Percentiles rank a stretch among this genome's conserved stretches.
phyloP scores from a whole-genome alignment of 768 basidiomycete genomes.

The Russula virescens region DNA sequence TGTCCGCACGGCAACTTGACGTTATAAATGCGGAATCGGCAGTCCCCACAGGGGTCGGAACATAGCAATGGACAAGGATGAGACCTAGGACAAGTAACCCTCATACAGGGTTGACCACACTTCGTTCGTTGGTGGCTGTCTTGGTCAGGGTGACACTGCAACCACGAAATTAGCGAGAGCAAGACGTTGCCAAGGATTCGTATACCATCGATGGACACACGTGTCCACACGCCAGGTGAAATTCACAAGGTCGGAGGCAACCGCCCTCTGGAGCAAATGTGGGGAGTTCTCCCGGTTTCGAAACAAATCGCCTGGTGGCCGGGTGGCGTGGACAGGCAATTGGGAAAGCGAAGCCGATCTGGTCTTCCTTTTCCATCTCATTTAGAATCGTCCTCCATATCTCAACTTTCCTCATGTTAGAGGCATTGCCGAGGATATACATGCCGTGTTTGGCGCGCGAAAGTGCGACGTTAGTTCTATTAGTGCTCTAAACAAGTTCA shows the following conservation, averaged over 20 bases:
- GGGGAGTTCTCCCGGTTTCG: no score
- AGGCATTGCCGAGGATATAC: constrained; percentile 65
- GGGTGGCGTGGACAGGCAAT: no score
- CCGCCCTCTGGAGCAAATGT: constrained; percentile 31
- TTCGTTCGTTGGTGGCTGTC: constrained; percentile 24
- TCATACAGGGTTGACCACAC: constrained; percentile 27
- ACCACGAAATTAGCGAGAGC: background rate
- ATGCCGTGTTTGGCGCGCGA: constrained; percentile 72
- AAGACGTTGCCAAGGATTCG: background rate
- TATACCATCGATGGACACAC: constrained; percentile 29
- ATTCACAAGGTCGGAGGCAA: constrained; percentile 30
- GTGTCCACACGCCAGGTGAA: constrained; percentile 30
- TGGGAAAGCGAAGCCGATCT: constrained; percentile 12
- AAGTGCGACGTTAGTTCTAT: constrained; percentile 50
- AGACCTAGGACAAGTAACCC: constrained; percentile 22
- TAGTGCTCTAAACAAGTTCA: constrained; percentile 28
- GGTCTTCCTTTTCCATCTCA: constrained; percentile 45
- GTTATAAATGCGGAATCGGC: constrained; percentile 25
- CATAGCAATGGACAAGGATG: constrained; percentile 31
- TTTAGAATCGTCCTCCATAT: constrained; percentile 58
- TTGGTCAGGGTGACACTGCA: constrained; percentile 26
- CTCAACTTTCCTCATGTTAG: constrained; percentile 43
- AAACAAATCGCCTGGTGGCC: no score
- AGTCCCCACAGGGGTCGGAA: constrained; percentile 28
- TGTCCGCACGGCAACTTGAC: constrained; percentile 31